A percentile compares a stretch with the other conserved stretches of the same genome.
phyloP scores from a whole-genome alignment of 495 filamentous ascomycete genomes.

The Bathelium albidoporum region DNA sequence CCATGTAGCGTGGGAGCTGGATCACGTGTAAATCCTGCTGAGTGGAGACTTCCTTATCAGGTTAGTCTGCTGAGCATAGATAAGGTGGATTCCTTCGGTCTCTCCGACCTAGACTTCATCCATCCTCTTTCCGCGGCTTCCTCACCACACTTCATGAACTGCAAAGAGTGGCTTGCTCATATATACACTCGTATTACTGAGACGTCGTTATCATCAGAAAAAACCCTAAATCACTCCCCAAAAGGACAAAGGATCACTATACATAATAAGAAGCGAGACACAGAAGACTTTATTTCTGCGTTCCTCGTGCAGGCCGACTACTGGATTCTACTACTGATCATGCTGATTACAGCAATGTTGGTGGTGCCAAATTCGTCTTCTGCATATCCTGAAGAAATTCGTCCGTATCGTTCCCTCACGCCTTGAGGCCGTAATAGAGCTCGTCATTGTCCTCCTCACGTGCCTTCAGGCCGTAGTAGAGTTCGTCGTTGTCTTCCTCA shows the following conservation, averaged over 20 bases:
- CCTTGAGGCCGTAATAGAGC: not conserved
- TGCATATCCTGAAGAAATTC: not conserved
- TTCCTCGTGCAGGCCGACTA: not conserved
- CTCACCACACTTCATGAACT: no score
- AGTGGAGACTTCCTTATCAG: no score
- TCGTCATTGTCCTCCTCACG: not conserved
- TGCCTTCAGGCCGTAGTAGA: not conserved
- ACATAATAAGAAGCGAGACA: slow-evolving; percentile 1
- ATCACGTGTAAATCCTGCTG: not conserved
- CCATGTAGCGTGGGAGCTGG: not conserved
- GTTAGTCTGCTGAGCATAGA: no score
- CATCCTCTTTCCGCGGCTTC: not conserved
- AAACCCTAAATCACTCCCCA: not conserved
- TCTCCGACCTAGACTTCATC: not conserved
- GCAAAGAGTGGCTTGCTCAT: no score
- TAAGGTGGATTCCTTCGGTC: no score
- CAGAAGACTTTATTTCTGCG: slow-evolving; percentile 3
- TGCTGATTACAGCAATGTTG: not conserved
- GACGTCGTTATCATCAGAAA: not conserved
- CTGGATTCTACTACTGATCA: not conserved
- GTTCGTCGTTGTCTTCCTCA: not conserved
- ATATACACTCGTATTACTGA: not conserved
- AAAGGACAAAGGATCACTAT: not conserved
- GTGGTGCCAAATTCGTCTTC: not conserved
- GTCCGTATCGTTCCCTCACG: not conserved